A percentile compares a stretch with the other conserved stretches of the same genome.
Conservation (phyloP, 2,329 filamentous ascomycete genomes). For the Teratosphaeria epicoccoides region DNA sequence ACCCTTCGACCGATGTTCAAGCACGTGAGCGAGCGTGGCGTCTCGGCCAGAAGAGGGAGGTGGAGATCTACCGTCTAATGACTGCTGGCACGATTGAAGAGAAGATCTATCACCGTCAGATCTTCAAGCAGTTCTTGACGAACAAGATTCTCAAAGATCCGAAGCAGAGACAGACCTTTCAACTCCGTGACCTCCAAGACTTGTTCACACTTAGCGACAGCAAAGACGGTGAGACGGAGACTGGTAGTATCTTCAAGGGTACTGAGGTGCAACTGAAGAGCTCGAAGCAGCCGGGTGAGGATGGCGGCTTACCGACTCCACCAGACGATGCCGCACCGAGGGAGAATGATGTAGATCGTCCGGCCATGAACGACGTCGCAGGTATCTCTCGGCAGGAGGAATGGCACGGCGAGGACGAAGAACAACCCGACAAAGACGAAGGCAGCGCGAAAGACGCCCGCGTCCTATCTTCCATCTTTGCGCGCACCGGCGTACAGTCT, state of each 20-base stretch:
- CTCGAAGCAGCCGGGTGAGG: constrained; percentile 24
- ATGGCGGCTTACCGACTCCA: constrained; percentile 16
- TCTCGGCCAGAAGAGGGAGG: constrained; percentile 85
- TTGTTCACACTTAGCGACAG: constrained; percentile 67
- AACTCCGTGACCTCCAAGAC: constrained; percentile 81
- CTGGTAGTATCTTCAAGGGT: constrained; percentile 76
- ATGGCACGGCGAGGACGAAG: constrained; percentile 27
- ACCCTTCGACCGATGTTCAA: constrained; percentile 91
- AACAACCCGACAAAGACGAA: constrained; percentile 5
- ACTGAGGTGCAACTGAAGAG: constrained; percentile 59
- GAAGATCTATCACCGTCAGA: constrained; percentile 97
- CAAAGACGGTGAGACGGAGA: constrained; percentile 62
- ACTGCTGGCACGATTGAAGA: constrained; percentile 96
- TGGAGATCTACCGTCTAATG: constrained; percentile 96
- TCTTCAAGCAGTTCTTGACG: constrained; percentile 95
- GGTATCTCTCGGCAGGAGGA: constrained; percentile 36
- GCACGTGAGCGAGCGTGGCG: constrained; percentile 93
- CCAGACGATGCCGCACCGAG: constrained; percentile 17
- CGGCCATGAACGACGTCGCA: constrained; percentile 23
- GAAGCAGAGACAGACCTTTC: constrained; percentile 84
- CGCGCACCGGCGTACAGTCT: constrained; percentile 75
- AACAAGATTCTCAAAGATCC: constrained; percentile 94
- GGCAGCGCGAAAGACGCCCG: constrained; percentile 49
- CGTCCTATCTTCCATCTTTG: constrained; percentile 82
- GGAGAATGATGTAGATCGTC: constrained; percentile 4